Evolutionary conservation across 768 basidiomycete genomes (phyloP).

Genomic region (Saitozyma sp.): DNA sequence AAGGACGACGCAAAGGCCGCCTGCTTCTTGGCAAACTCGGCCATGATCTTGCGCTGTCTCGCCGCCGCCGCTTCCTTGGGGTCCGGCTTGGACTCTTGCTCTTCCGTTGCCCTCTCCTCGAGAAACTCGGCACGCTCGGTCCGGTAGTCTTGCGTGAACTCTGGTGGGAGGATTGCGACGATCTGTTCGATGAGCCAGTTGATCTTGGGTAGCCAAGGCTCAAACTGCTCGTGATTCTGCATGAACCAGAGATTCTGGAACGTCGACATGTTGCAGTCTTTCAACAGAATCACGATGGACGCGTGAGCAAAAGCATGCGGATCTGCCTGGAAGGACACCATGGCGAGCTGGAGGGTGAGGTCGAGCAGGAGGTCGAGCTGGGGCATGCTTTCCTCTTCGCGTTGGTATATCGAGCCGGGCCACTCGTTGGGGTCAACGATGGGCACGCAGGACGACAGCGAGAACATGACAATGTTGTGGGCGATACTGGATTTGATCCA

Average conservation of each 20-base stretch:
- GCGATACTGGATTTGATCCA: constrained; percentile 71
- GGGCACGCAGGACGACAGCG: constrained; percentile 47
- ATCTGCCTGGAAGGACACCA: constrained; percentile 78
- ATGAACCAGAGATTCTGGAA: constrained; percentile 68
- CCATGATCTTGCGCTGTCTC: constrained; percentile 79
- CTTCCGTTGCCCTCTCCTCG: background rate
- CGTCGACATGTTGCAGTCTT: constrained; percentile 20
- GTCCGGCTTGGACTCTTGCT: constrained; percentile 5
- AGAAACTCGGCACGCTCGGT: background rate
- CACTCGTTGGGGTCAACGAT: constrained; percentile 29
- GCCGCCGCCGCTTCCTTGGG: constrained; percentile 26
- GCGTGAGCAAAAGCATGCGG: constrained; percentile 64
- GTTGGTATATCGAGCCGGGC: constrained; percentile 20
- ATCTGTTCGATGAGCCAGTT: constrained; percentile 73
- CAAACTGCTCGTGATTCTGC: constrained; percentile 72
- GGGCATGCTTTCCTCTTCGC: constrained; percentile 20
- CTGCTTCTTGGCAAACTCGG: constrained; percentile 91
- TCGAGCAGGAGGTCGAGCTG: constrained; percentile 78
- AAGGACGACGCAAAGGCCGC: constrained; percentile 59
- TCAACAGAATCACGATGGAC: constrained; percentile 56
- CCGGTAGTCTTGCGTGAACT: constrained; percentile 30
- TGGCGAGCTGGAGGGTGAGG: constrained; percentile 78
- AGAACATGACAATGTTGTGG: constrained; percentile 78
- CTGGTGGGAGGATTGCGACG: constrained; percentile 60
- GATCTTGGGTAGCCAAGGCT: constrained; percentile 68